Conservation (phyloP, 306 rosid species). For the Casuarina cunninghamiana region DNA sequence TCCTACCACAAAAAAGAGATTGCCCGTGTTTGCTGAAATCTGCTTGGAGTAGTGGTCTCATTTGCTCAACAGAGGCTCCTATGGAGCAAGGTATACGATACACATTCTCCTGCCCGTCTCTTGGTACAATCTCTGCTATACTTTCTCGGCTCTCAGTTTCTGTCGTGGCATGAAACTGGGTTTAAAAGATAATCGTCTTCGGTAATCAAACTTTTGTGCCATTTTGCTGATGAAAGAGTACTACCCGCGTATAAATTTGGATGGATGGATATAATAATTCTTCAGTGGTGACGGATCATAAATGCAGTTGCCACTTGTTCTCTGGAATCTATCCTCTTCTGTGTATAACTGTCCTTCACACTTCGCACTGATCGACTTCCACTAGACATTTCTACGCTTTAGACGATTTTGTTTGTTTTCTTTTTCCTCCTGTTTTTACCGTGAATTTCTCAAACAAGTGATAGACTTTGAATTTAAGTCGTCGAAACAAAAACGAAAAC, state of each 20-base stretch:
- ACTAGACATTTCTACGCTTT: neutral
- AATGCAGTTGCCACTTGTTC: neutral
- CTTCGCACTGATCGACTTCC: no score
- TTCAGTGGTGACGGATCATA: neutral
- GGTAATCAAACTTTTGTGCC: neutral
- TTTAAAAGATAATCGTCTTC: neutral
- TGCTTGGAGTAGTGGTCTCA: constrained; percentile 16
- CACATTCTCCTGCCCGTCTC: constrained; percentile 17
- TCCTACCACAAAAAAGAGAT: constrained; percentile 33
- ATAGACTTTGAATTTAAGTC: neutral
- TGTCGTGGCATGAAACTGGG: neutral
- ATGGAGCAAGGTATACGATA: constrained; percentile 2
- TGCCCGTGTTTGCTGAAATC: constrained; percentile 45
- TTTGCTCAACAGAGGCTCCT: constrained; percentile 17
- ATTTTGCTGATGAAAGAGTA: neutral
- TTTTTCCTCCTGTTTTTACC: neutral
- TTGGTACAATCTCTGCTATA: constrained; percentile 1
- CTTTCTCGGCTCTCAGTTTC: neutral
- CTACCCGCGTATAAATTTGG: neutral
- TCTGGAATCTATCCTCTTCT: neutral
- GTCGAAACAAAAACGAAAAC: neutral
- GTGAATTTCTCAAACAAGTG: neutral
- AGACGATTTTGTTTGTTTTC: neutral
- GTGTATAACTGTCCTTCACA: neutral
- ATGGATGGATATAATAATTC: neutral